Percentiles rank a stretch among this genome's conserved stretches.
Evolutionary conservation across 371 early-diverging fungal species (phyloP).

Genomic region (Mucor indicus): DNA sequence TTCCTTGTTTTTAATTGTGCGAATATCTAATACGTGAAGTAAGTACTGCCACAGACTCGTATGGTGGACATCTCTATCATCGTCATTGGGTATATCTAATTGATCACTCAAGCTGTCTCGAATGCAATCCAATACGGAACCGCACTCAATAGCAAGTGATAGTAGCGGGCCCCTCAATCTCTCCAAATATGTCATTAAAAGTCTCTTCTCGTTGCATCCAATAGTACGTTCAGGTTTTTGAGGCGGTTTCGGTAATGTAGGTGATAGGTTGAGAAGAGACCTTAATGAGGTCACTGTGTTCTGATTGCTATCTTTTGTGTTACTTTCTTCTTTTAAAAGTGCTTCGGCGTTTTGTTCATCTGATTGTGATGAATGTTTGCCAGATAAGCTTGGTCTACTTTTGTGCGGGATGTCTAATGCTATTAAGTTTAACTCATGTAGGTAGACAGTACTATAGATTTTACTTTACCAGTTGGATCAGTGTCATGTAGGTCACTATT

Average conservation of each 20-base stretch:
- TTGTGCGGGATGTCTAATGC: too few relatives aligned
- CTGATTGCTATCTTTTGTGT: constrained; percentile 19
- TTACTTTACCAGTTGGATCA: too few relatives aligned
- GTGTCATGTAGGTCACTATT: too few relatives aligned
- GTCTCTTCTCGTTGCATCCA: constrained; percentile 38
- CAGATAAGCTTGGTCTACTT: too few relatives aligned
- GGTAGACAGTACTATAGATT: too few relatives aligned
- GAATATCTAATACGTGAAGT: constrained; percentile 18
- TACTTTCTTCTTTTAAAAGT: too few relatives aligned
- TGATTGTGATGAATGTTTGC: background rate
- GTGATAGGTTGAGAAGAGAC: constrained; percentile 21
- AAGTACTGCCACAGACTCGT: constrained; percentile 22
- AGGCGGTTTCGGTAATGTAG: constrained; percentile 17
- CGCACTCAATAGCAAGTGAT: constrained; percentile 43
- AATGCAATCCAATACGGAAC: constrained; percentile 40
- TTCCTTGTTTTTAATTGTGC: constrained; percentile 2
- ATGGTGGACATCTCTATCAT: constrained; percentile 32
- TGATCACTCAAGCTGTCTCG: constrained; percentile 37
- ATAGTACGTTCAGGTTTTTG: constrained; percentile 37
- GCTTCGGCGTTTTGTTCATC: too few relatives aligned
- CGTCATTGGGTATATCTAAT: constrained; percentile 46
- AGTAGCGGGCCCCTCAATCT: constrained; percentile 52
- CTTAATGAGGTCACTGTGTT: constrained; percentile 25
- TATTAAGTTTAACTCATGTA: too few relatives aligned
- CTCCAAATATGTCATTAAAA: constrained; percentile 49